Base-by-base conservation (phyloP, 1,284 basidiomycete species). In the Puccinia polysora region DNA sequence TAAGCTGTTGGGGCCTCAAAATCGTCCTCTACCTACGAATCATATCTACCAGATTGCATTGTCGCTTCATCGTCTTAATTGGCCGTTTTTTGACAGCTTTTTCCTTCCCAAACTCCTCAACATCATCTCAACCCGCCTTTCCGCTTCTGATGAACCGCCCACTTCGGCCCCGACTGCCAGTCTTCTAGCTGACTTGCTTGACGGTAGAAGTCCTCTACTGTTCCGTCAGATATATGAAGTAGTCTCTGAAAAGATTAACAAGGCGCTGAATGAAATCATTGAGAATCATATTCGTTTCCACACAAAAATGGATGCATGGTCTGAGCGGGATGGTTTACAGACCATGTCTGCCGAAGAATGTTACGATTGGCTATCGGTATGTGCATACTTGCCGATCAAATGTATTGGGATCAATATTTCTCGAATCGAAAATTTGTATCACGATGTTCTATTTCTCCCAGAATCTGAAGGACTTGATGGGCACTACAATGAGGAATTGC, bases 31-130 rank as follows among this genome's bases (percentile, higher is more conserved):
- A 14, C 28, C 69, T 1, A 28, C 63, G 20, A 36, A 53, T 34
- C 32, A 40, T 47, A 20, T 63, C 23, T 71, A 63, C 30, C 34
- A 49, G 28, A 25, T 71, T 25, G 47, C 23, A 30, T 71, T 59
- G 12, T 50, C 69, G 14, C 59, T 71, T n/a, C 50, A 63, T 25
- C 69, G 38, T 45, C 30, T 71, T 15, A 53, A 63, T 30, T 71
- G 69, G 69, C 10, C 38, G 23, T 62, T 62, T 18, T 45, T 71
- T 36, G 69, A 71, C 43, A 50, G 55, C 36, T 71, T 71, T 28
- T 4, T 71, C 34, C 38, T 71, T 14, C 69, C 69, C 6, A 52
- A 63, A 45, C 40, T 71, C 28, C 49, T 60, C 15, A 14, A 23
- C 5, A 50, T 71, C 14, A 45, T 71, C 25, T 36, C 30, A 10